Base-by-base conservation (phyloP, 441 rosid species). In the Populus hybrid region DNA sequence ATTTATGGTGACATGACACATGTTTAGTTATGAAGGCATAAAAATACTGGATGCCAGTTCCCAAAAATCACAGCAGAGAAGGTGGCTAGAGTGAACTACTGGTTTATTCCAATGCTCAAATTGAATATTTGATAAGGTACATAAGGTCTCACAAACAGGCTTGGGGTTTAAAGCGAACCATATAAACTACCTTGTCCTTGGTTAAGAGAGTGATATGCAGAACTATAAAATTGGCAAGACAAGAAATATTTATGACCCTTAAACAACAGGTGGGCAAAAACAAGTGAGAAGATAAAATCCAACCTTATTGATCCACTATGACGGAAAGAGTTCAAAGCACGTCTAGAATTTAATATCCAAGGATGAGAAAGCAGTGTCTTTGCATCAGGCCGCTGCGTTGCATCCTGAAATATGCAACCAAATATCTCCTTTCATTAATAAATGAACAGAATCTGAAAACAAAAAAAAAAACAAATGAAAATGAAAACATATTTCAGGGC, bases 341-440 rank as follows among this genome's bases (percentile, higher is more conserved):
- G 28, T 26, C 28, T 26, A 26, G 28, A 26, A 26, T 26, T 26
- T 26, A 26, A 28, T 28, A 96, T 96, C 99, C 99, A 96, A 78
- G 98, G 95, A 82, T 96, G 99, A 79, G 98, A 96, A 79, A 96
- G 97, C 76, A 96, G 82, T 40, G 98, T 91, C 89, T 96, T 94
- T 40, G 99, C 99, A 89, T 96, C 98, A 70, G 99, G 98, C 84
- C 99, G 91, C 86, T 92, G 96, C 78, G 98, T 90, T 70, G 99
- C 93, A 88, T 94, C 99, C 99, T 96, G 86, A 67, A 81, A 82
- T 53, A 82, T 19, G 76, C 75, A 81, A 84, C 64, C 57, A 82
- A 19, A 78, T 26, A 64, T 46, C 68, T 28, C 57, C n/a, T 35
- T 50, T 23, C 32, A 65, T 65, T 53, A 53, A 53, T 53, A 53